A percentile compares a stretch with the other conserved stretches of the same genome.
Evolutionary conservation across 768 basidiomycete genomes (phyloP).

Genomic region (Thelephora aurantiotincta): DNA sequence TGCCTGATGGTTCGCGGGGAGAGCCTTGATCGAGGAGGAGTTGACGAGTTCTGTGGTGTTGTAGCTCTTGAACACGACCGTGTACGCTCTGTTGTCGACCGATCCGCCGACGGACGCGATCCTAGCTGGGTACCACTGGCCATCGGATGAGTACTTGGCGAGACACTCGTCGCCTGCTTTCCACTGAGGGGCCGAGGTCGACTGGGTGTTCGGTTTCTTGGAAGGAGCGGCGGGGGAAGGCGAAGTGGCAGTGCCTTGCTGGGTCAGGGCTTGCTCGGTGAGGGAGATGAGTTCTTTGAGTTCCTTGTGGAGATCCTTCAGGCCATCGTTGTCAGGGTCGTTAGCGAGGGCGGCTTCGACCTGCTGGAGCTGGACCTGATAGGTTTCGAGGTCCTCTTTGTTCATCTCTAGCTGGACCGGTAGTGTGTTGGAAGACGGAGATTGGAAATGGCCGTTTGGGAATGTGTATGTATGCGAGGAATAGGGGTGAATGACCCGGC

Average conservation of each 20-base stretch:
- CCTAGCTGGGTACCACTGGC: slow-evolving; percentile 77
- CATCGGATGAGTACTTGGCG: slow-evolving; percentile 77
- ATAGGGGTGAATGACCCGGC: no score
- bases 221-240: slow-evolving; percentile 42
- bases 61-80: slow-evolving; percentile 84
- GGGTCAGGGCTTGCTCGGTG: slow-evolving; percentile 56
- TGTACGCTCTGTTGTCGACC: slow-evolving; percentile 71
- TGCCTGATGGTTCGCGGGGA: slow-evolving; percentile 41
- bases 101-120: slow-evolving; percentile 79
- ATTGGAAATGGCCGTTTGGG: no score
- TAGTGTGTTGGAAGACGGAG: no score
- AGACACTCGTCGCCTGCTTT: slow-evolving; percentile 76
- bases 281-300: slow-evolving; percentile 75
- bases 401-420: slow-evolving; percentile 29
- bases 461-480: no score
- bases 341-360: slow-evolving; percentile 67
- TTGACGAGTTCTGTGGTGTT: slow-evolving; percentile 82
- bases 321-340: slow-evolving; percentile 64
- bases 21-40: slow-evolving; percentile 50
- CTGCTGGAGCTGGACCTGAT: slow-evolving; percentile 82
- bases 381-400: slow-evolving; percentile 73
- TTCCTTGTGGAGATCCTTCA: slow-evolving; percentile 59
- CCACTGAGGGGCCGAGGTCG: slow-evolving; percentile 43
- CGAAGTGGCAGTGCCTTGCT: slow-evolving; percentile 48
- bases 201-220: slow-evolving; percentile 33